Percentiles rank a stretch among this genome's conserved stretches.
These are phyloP conservation scores for Lepidium africanum DNA, from an alignment of 345 rosid genomes.

Conservation along the genomic window DNA sequence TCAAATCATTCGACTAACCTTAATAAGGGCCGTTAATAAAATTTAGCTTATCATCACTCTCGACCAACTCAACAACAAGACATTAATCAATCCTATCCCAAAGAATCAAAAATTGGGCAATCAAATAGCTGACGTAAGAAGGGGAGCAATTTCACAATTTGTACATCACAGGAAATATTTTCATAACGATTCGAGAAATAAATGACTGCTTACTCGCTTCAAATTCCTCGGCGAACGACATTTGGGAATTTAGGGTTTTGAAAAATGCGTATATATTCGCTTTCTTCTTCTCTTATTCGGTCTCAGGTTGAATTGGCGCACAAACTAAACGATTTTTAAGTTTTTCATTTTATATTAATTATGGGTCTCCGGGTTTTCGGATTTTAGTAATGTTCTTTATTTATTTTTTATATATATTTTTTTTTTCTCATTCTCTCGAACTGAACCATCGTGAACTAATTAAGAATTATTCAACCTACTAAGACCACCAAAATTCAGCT, in stretches of 20 bases:
- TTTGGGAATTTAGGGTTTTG: slow-evolving; percentile 15
- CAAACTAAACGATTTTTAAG: neutral
- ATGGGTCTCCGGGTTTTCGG: neutral
- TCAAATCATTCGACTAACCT: neutral
- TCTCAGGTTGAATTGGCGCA: neutral
- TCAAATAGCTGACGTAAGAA: neutral
- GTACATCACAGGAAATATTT: neutral
- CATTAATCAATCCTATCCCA: neutral
- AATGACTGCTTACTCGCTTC: slow-evolving; percentile 28
- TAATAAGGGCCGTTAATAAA: neutral
- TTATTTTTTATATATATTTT: too few species aligned
- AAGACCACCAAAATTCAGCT: slow-evolving; percentile 1
- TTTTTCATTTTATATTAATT: neutral
- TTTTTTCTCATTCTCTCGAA: neutral
- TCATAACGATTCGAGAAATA: neutral
- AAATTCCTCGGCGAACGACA: slow-evolving; percentile 32
- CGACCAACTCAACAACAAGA: neutral
- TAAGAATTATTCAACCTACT: slow-evolving; percentile 9
- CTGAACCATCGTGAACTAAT: neutral
- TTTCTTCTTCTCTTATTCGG: neutral
- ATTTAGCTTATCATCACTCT: neutral
- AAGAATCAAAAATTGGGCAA: neutral
- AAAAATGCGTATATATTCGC: neutral
- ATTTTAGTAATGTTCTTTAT: neutral
- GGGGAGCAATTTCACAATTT: neutral